Conservation (phyloP, 2,329 filamentous ascomycete species). For the Alternaria brassicae region DNA sequence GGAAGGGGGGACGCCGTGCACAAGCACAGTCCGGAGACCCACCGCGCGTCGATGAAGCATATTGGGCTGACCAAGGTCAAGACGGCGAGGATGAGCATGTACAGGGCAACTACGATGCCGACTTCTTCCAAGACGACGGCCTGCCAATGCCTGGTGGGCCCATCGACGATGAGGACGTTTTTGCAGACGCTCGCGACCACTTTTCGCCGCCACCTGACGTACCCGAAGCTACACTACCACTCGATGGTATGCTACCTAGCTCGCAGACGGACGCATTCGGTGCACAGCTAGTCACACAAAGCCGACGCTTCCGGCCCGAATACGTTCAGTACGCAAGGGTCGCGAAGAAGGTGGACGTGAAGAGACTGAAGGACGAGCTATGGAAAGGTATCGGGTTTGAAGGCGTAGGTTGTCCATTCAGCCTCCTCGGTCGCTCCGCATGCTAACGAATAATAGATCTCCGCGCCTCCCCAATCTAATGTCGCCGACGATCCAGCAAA, state of each 20-base stretch:
- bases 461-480: constrained; percentile 24
- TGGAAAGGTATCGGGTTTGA: constrained; percentile 67
- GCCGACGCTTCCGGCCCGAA: constrained; percentile 65
- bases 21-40: constrained; percentile 54
- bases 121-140: constrained; percentile 94
- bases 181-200: constrained; percentile 81
- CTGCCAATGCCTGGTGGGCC: constrained; percentile 71
- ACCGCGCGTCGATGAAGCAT: constrained; percentile 88
- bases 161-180: constrained; percentile 71
- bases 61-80: constrained; percentile 74
- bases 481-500: constrained; percentile 38
- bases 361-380: constrained; percentile 69
- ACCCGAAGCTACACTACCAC: constrained; percentile 38
- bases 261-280: constrained; percentile 65
- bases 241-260: constrained; percentile 60
- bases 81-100: constrained; percentile 61
- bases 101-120: constrained; percentile 88
- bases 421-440: not conserved
- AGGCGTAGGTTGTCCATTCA: constrained; percentile 38
- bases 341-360: constrained; percentile 72
- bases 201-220: constrained; percentile 70
- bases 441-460: constrained; percentile 29
- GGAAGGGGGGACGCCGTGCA: constrained; percentile 55
- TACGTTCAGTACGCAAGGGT: constrained; percentile 71
- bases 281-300: constrained; percentile 68